Percentiles rank a stretch among this genome's conserved stretches.
Evolutionary conservation across 805 yeast genomes (phyloP).

Genomic region (Metschnikowia shivogae): DNA sequence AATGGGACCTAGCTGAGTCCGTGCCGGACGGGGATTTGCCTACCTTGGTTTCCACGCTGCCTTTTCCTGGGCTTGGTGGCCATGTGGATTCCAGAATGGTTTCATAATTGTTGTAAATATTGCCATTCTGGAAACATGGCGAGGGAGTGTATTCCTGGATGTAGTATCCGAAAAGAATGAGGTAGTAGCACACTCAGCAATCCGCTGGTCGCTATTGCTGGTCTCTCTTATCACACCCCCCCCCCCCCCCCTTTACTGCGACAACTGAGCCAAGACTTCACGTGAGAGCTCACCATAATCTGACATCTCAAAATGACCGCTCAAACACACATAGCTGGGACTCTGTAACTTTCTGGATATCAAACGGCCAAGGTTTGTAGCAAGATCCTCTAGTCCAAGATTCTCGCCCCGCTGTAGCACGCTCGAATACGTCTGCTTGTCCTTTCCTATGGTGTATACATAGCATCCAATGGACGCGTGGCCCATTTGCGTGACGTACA

Average conservation of each 20-base stretch:
- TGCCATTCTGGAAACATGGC: too few relatives aligned
- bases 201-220: too few relatives aligned
- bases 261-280: constrained; percentile 10
- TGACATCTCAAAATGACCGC: constrained; percentile 30
- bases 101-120: too few relatives aligned
- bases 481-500: constrained; percentile 25
- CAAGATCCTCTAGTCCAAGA: constrained; percentile 38
- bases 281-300: constrained; percentile 16
- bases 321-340: constrained; percentile 45
- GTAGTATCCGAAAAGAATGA: too few relatives aligned
- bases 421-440: constrained; percentile 30
- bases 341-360: constrained; percentile 35
- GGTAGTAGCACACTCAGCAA: too few relatives aligned
- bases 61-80: too few relatives aligned
- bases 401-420: constrained; percentile 42
- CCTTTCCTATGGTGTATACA: constrained; percentile 39
- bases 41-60: too few relatives aligned
- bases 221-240: too few relatives aligned
- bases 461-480: constrained; percentile 38
- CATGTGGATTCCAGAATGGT: too few relatives aligned
- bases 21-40: too few relatives aligned
- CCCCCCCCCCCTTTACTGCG: not conserved
- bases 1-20: too few relatives aligned
- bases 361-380: constrained; percentile 40
- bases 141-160: too few relatives aligned